Base-by-base conservation (phyloP, 495 filamentous ascomycete species). In the Aspergillus carlsbadensis region DNA sequence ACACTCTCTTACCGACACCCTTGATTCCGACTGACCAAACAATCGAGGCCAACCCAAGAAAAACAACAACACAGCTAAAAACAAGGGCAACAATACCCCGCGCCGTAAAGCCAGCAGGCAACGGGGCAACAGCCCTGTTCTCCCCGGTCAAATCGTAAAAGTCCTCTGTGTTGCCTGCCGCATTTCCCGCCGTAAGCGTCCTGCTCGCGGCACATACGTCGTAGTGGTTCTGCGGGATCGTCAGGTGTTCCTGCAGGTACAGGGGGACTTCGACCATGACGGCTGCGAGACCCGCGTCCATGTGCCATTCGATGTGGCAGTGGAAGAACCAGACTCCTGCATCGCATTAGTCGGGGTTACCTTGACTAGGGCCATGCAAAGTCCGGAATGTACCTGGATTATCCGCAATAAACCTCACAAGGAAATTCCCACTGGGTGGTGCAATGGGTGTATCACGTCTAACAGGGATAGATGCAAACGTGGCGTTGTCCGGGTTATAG, bases 281-380 rank as follows among this genome's bases (percentile, higher is more conserved):
- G 14, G 83, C 86, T 1, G 82, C 82, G 18, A 94, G 77, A 20
- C 90, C 90, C 63, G 82, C 83, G 57, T 81, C 84, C 39, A 90
- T 80, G 64, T 92, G 89, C 87, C 88, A 92, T 74, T 90, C 88
- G 24, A 90, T 79, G 69, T 91, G 88, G 71, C 90, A 92, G 66
- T 94, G 90, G 67, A 92, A 88, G 20, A 92, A 69, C 81, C 85
- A 92, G 34, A 91, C 79, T 49, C 87, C 91, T 15, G 90, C 14
- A 15, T 5, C 1, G n/a, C 22, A 24, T 31, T 11, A 17, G 11
- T 47, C 11, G 20, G 10, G 24, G 75, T 69, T 69, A 87, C 86
- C 0, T 84, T 61, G 1, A 87, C 49, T n/a, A n/a, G n/a, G n/a
- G n/a, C n/a, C n/a, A n/a, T n/a, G n/a, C n/a, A n/a, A n/a, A n/a